Conservation (phyloP, 305 asterid genomes). For the Fraxinus albicans region DNA sequence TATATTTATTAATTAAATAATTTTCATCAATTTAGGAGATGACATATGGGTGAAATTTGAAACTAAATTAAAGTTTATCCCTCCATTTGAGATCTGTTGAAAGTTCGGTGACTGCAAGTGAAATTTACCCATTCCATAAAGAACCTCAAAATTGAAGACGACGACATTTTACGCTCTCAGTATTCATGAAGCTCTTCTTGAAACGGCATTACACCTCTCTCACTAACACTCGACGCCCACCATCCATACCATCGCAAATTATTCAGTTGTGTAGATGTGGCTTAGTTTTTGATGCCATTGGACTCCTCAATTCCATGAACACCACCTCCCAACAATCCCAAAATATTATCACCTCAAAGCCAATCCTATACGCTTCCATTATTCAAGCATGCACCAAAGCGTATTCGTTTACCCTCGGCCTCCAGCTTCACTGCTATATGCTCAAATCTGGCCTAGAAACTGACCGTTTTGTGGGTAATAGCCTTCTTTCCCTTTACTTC, state of each 20-base stretch:
- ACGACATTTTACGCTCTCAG: background rate
- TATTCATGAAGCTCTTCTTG: slow-evolving; percentile 43
- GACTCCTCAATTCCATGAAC: slow-evolving; percentile 41
- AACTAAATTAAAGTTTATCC: background rate
- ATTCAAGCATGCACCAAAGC: slow-evolving; percentile 58
- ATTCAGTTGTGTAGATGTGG: slow-evolving; percentile 53
- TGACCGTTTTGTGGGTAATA: slow-evolving; percentile 80
- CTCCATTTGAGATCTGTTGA: background rate
- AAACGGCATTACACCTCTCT: slow-evolving; percentile 47
- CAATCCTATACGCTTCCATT: slow-evolving; percentile 53
- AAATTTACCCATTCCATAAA: background rate
- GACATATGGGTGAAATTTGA: background rate
- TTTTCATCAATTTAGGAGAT: background rate
- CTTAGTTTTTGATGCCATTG: slow-evolving; percentile 45
- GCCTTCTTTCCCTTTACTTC: slow-evolving; percentile 67
- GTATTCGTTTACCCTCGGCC: slow-evolving; percentile 44
- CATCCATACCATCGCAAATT: slow-evolving; percentile 33
- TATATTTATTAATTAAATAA: too few relatives aligned
- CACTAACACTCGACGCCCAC: slow-evolving; percentile 23
- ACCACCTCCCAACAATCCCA: slow-evolving; percentile 9
- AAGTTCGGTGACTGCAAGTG: background rate
- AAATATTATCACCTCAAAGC: slow-evolving; percentile 33
- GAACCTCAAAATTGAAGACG: background rate
- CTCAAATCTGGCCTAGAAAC: slow-evolving; percentile 61
- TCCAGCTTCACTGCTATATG: slow-evolving; percentile 72